Base-by-base conservation (phyloP, 352 stramenopile genomes). In the Globisporangium rhizosaccharum region DNA sequence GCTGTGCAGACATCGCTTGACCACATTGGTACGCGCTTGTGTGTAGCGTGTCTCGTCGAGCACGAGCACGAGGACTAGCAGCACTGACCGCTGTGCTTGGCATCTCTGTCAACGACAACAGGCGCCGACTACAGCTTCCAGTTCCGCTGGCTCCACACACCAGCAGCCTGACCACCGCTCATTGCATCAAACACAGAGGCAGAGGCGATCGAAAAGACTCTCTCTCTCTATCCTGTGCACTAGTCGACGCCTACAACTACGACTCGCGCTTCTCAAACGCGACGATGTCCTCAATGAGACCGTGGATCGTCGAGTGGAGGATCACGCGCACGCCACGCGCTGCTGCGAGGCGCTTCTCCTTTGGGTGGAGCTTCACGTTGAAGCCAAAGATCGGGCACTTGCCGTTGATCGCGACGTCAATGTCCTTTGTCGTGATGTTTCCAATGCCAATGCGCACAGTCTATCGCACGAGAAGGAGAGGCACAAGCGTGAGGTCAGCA, bases 361-460 rank as follows among this genome's bases (percentile, higher is more conserved):
- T 80, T 9, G 71, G 68, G 30, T 68, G 76, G 23, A 92, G 57
- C 49, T 87, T 87, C 11, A 93, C 79, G 51, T 91, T 91, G 57
- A 94, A 94, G 36, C 80, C 85, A 33, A 90, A 92, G 62, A 93
- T 93, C 46, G 82, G 84, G 41, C 85, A 94, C 53, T 88, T 76
- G 62, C 75, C 68, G 61, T 87, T 87, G 64, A 88, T 88, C 20
- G 82, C 82, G 14, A 88, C 79, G 49, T 94, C 85, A 39, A 94
- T 89, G 58, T 94, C 85, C 57, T 82, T 81, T 1, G 68, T 70
- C 5, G 85, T 84, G 56, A 94, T 85, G 56, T 89, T 76, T 46
- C 85, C 85, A 56, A 94, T 90, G 25, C 85, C 85, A 28, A 94
- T 72, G 28, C 82, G 79, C 5, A 81, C 82, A 55, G 82, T 94